phyloP scores from a whole-genome alignment of 1,284 basidiomycete species.

The Sphaerobolus stellatus region DNA sequence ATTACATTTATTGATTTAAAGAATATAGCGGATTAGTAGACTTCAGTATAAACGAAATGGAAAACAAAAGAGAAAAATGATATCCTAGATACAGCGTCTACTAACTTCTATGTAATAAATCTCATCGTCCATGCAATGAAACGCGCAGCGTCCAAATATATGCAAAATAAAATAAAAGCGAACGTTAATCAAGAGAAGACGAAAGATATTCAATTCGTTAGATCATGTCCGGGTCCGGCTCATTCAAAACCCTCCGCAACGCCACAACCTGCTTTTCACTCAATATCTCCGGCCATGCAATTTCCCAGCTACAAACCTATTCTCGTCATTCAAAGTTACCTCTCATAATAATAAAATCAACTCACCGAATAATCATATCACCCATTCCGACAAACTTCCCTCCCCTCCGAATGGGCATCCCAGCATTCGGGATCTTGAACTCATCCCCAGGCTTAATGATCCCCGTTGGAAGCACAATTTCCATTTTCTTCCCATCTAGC shows the following conservation, averaged over 20 bases:
- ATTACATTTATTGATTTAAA: no score
- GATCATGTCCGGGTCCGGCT: neutral
- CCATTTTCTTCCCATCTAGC: conserved; percentile 44
- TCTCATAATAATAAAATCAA: neutral
- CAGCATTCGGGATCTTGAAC: conserved; percentile 41
- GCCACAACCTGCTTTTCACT: conserved; percentile 40
- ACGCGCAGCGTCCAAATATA: neutral
- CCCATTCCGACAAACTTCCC: conserved; percentile 42
- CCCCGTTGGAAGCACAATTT: conserved; percentile 38
- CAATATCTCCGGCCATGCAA: conserved; percentile 45
- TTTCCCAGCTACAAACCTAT: conserved; percentile 28
- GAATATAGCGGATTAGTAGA: no score
- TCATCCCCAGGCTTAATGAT: conserved; percentile 46
- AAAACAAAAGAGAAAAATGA: no score
- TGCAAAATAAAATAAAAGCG: neutral
- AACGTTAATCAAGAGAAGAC: neutral
- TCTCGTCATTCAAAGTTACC: neutral
- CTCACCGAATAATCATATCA: conserved; percentile 40
- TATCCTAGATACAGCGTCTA: no score
- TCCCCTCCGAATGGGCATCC: conserved; percentile 51
- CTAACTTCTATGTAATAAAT: neutral
- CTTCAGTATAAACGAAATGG: no score
- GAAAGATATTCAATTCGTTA: neutral
- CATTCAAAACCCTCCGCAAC: conserved; percentile 38
- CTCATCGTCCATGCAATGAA: neutral